Evolutionary conservation across 345 rosid species (phyloP), one percentile per base, ranked within the genome.

Genomic region (Carallia brachiata): DNA sequence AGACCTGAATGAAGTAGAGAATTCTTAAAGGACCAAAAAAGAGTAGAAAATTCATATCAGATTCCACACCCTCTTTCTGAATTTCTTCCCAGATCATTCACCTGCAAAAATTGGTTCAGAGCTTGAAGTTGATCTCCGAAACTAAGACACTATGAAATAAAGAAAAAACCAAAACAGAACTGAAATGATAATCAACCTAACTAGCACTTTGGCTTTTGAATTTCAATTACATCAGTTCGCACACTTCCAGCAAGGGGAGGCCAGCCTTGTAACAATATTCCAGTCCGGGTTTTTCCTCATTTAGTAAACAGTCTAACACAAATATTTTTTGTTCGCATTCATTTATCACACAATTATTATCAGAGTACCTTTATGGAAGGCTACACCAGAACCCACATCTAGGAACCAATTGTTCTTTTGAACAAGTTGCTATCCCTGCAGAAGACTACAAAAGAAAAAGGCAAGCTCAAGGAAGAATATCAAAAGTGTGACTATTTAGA

Each of bases 11-110:
- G 23, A 23, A 23, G 82, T 9, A 62, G 83, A 90, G 44, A 23
- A 23, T 23, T 23, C 23, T 23, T 23, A 23, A 23, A 23, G 23
- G 23, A 23, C 23, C 23, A 23, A 23, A 23, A 23, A 23, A 23
- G 23, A 23, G 23, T 23, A 23, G 23, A 23, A 23, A 23, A 69
- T 79, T 81, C 52, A 76, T 75, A 56, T 81, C 89, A 57, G 79
- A 71, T 72, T 85, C 90, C 55, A 27, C 73, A 9, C 75, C 87
- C 70, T 69, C 90, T 70, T 78, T 89, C 64, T 82, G 78, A 73
- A 83, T 79, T 75, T 93, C 97, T 82, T 91, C 98, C 97, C 97
- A 23, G 91, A 71, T 89, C 97, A 19, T 85, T 84, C 74, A 84
- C 93, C 88, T 54, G 72, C 2, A 63, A 52, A 31, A 63, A 62